Conservation (phyloP, 805 yeast species). For the Schwanniomyces sp. region DNA sequence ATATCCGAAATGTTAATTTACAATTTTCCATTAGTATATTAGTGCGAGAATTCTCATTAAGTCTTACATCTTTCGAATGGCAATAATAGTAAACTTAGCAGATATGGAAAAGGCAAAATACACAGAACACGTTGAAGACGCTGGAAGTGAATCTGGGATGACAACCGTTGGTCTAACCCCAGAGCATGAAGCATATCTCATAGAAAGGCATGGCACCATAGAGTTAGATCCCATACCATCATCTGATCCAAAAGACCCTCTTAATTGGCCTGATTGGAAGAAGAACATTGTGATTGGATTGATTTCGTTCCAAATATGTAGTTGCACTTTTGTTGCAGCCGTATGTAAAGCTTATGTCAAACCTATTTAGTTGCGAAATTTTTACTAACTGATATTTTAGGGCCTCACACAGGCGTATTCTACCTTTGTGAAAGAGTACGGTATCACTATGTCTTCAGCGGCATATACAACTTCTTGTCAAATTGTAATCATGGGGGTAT, state of each 20-base stretch:
- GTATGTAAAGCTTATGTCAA: not conserved
- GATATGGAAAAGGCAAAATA: not conserved
- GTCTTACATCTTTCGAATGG: not conserved
- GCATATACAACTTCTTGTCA: slow-evolving; percentile 10
- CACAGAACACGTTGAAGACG: not conserved
- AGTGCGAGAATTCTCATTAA: not conserved
- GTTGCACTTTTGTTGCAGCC: slow-evolving; percentile 16
- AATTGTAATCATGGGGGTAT: slow-evolving; percentile 8
- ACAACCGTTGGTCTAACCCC: not conserved
- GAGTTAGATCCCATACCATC: slow-evolving; percentile 15
- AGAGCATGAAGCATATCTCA: slow-evolving; percentile 7
- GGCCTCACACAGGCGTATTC: not conserved
- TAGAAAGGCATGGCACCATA: slow-evolving; percentile 11
- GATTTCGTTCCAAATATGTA: slow-evolving; percentile 13
- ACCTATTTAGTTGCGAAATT: not conserved
- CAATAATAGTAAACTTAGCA: not conserved
- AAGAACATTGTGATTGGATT: slow-evolving; percentile 9
- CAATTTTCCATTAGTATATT: too few species aligned
- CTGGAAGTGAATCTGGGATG: not conserved
- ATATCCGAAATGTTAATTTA: too few species aligned
- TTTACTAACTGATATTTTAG: not conserved
- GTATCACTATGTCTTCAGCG: slow-evolving; percentile 4
- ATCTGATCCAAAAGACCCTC: slow-evolving; percentile 12
- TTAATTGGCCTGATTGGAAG: slow-evolving; percentile 14
- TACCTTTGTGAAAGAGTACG: not conserved